These are phyloP conservation scores for Allantophomopsis cytisporea DNA, from an alignment of 2,329 filamentous ascomycete genomes.

Conservation along the genomic window DNA sequence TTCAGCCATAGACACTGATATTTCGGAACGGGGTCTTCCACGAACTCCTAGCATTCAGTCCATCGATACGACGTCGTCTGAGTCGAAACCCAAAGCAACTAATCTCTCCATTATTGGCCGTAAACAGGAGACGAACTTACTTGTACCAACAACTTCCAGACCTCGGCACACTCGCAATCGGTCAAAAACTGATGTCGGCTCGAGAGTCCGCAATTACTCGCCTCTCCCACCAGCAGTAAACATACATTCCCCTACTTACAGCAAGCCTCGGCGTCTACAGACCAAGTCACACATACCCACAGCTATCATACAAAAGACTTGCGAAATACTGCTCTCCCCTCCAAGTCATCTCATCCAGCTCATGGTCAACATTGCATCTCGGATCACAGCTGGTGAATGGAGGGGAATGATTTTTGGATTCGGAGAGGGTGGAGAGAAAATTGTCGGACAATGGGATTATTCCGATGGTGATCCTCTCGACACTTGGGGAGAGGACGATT, in stretches of 20 bases:
- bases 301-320: conserved; percentile 63
- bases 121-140: too few species aligned
- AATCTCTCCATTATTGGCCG: too few species aligned
- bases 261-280: conserved; percentile 25
- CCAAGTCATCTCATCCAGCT: conserved; percentile 65
- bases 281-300: conserved; percentile 39
- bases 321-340: conserved; percentile 65
- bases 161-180: conserved; percentile 29
- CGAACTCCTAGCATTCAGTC: too few species aligned
- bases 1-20: too few species aligned
- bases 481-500: not conserved
- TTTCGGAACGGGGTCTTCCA: too few species aligned
- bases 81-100: too few species aligned
- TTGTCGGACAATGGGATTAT: conserved; percentile 1
- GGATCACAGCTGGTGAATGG: conserved; percentile 54
- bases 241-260: conserved; percentile 39
- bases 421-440: conserved; percentile 23
- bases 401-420: conserved; percentile 42
- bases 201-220: conserved; percentile 35
- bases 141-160: conserved; percentile 1
- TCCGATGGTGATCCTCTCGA: not conserved
- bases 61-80: too few species aligned
- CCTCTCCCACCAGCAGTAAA: conserved; percentile 57
- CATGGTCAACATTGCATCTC: conserved; percentile 70
- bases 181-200: conserved; percentile 28